Percentiles rank a stretch among this genome's conserved stretches.
These are phyloP conservation scores for Remersonia thermophila DNA, from an alignment of 2,329 filamentous ascomycete species.

Conservation along the genomic window DNA sequence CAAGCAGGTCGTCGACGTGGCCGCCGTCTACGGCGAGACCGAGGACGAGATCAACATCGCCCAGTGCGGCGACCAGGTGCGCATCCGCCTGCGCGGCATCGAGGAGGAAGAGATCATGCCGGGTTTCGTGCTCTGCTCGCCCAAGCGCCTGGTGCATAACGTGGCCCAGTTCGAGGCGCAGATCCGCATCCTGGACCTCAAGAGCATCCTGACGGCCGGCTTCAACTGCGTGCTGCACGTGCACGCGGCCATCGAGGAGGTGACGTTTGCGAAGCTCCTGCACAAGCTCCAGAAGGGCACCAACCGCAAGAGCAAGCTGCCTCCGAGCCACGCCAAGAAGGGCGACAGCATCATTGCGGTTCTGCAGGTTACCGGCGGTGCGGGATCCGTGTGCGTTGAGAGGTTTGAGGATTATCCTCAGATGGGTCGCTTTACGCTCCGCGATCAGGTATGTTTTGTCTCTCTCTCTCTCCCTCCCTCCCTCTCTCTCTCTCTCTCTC, in stretches of 20 bases:
- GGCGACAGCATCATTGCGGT: slow-evolving; percentile 81
- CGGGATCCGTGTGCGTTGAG: slow-evolving; percentile 83
- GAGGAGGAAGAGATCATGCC: slow-evolving; percentile 96
- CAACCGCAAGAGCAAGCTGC: slow-evolving; percentile 79
- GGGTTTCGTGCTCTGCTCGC: slow-evolving; percentile 91
- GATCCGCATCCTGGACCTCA: slow-evolving; percentile 87
- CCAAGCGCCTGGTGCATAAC: slow-evolving; percentile 84
- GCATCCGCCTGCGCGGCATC: slow-evolving; percentile 80
- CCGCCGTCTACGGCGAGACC: slow-evolving; percentile 85
- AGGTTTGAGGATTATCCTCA: slow-evolving; percentile 93
- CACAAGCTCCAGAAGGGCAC: slow-evolving; percentile 96
- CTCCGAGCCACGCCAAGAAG: slow-evolving; percentile 80
- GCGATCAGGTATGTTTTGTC: slow-evolving; percentile 60
- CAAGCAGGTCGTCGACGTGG: slow-evolving; percentile 64
- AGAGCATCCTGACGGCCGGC: slow-evolving; percentile 83
- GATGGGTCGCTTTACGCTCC: slow-evolving; percentile 77
- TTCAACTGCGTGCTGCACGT: slow-evolving; percentile 98
- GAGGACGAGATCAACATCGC: slow-evolving; percentile 79
- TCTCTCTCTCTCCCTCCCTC: not conserved
- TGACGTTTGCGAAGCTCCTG: slow-evolving; percentile 76
- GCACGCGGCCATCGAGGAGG: slow-evolving; percentile 93
- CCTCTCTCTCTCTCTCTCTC: too few species aligned
- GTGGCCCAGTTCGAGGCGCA: slow-evolving; percentile 88
- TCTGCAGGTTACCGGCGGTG: slow-evolving; percentile 74
- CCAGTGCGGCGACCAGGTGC: slow-evolving; percentile 89